Base-by-base conservation (phyloP, 1,139 yeast species). In the Groenewaldozyma sp. region DNA sequence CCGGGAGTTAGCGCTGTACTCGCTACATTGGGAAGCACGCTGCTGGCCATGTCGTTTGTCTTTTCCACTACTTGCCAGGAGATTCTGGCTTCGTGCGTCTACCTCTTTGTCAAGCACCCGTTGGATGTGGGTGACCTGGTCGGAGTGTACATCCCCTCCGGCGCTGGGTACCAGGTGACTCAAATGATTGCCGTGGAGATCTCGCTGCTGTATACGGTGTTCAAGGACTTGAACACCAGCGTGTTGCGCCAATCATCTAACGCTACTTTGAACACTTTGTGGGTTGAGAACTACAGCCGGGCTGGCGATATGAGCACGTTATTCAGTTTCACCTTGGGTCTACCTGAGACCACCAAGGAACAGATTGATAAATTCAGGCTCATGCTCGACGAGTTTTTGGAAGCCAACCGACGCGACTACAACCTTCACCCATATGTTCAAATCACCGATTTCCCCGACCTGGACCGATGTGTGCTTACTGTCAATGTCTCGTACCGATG, bases 41-140 rank as follows among this genome's bases (percentile, higher is more conserved):
- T 65, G 36, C 52, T 65, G 29, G 67, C 67, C 3, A 45, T 65
- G 31, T 64, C 70, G 13, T 65, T 64, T 50, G 54, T 65, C 28
- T 63, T 65, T 42, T 51, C 64, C 2, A 50, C 62, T 11, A 62
- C 69, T 17, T 59, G 62, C 13, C 68, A 63, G 44, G 70, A 65
- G 44, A 49, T 65, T 19, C 52, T 64, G 31, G 60, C 64, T 10
- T 61, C 68, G 2, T 63, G 68, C 42, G 60, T 65, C 6, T 65
- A 63, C 44, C 45, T 65, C 41, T 65, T 65, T 41, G 68, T 63
- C 41, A 65, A 65, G 52, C 70, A 65, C 41, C 70, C 70, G 3
- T 50, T 56, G 40, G 70, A 65, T 43, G 63, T 64, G n/a, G 69
- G 69, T 17, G 70, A 65, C 37, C 49, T 63, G 34, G 63, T 64